These are phyloP conservation scores for Ogataea pini DNA, from an alignment of 805 yeast species.

Conservation along the genomic window DNA sequence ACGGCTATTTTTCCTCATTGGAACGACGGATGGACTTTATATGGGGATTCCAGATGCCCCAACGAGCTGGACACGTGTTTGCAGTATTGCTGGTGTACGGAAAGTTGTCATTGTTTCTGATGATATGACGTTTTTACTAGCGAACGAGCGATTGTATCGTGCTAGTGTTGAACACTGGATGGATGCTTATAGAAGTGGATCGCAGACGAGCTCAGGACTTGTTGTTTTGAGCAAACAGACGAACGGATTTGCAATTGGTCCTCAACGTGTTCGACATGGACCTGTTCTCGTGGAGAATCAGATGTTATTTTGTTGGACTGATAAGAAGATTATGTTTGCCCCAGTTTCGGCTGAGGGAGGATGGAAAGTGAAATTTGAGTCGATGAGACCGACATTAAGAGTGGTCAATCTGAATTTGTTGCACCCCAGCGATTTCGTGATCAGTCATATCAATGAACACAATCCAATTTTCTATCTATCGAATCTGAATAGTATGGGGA, in stretches of 20 bases:
- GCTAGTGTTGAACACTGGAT: constrained; percentile 63
- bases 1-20: constrained; percentile 52
- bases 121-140: constrained; percentile 57
- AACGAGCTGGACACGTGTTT: constrained; percentile 57
- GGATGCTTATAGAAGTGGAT: constrained; percentile 49
- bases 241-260: constrained; percentile 65
- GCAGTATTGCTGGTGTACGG: constrained; percentile 51
- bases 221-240: constrained; percentile 42
- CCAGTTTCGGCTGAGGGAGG: constrained; percentile 30
- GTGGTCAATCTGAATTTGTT: constrained; percentile 28
- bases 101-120: constrained; percentile 62
- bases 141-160: constrained; percentile 59
- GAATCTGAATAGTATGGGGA: constrained; percentile 30
- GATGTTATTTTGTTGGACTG: constrained; percentile 52
- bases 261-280: constrained; percentile 62
- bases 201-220: constrained; percentile 32
- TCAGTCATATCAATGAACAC: constrained; percentile 29
- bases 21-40: constrained; percentile 64
- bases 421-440: constrained; percentile 32
- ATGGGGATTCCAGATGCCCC: constrained; percentile 45
- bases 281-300: constrained; percentile 56
- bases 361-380: constrained; percentile 27
- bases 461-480: constrained; percentile 33
- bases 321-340: constrained; percentile 45
- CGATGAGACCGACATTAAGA: constrained; percentile 31